These are phyloP conservation scores for Penicillium robsamsonii DNA, from an alignment of 495 filamentous ascomycete genomes.

Conservation along the genomic window DNA sequence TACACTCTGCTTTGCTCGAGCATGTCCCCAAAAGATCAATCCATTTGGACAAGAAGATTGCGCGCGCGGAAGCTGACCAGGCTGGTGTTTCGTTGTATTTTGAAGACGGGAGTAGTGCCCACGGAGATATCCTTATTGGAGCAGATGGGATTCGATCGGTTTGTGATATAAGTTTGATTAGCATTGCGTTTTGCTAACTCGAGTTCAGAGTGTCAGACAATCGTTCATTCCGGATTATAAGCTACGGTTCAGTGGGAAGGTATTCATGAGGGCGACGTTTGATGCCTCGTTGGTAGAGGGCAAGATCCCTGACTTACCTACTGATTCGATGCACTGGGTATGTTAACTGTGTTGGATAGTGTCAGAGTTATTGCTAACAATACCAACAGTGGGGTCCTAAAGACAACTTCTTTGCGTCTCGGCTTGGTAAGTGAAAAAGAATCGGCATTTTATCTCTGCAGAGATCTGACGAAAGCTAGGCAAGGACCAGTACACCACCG, in stretches of 20 bases:
- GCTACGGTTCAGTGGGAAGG: conserved; percentile 43
- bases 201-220: conserved; percentile 25
- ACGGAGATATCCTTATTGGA: conserved; percentile 35
- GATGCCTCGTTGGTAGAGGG: conserved; percentile 37
- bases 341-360: not conserved
- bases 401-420: conserved; percentile 47
- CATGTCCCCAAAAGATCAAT: conserved; percentile 37
- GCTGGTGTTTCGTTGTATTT: conserved; percentile 27
- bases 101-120: conserved; percentile 29
- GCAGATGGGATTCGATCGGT: conserved; percentile 39
- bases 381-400: conserved; percentile 41
- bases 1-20: conserved; percentile 44
- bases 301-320: conserved; percentile 39
- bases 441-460: not conserved
- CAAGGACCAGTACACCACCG: conserved; percentile 44
- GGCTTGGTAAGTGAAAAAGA: conserved; percentile 33
- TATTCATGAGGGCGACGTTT: conserved; percentile 48
- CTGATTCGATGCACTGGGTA: conserved; percentile 48
- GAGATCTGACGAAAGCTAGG: conserved; percentile 21
- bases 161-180: conserved; percentile 1
- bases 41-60: conserved; percentile 25
- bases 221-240: conserved; percentile 42
- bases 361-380: not conserved
- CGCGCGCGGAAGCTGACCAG: conserved; percentile 16
- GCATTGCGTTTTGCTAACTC: not conserved